Base-by-base conservation (phyloP, 2,329 filamentous ascomycete genomes). In the Aspergillus awamori region DNA sequence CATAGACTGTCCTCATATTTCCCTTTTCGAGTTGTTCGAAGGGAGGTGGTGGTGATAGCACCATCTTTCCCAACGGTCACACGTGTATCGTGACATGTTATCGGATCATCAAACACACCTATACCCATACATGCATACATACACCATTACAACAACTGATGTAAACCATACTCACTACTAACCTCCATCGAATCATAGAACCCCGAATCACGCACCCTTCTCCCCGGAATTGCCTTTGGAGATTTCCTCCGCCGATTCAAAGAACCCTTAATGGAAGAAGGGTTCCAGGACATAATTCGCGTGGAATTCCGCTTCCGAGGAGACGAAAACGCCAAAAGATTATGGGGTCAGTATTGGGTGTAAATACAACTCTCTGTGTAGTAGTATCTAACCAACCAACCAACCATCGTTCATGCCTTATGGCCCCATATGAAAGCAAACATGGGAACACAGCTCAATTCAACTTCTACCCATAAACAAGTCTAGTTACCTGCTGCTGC, bases 221-320 rank as follows among this genome's bases (percentile, higher is more conserved):
- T 99, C 5, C 93, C 94, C 0, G 86, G 85, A 48, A 81, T 95
- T 64, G 94, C 95, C 0, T 98, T 97, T 74, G 87, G 83, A 24
- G 85, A 87, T 11, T 99, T 92, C 72, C 80, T 82, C 15, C 86
- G 87, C 8, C 85, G 91, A 57, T 95, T 91, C 77, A 87, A 87
- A 65, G 84, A 89, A 66, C 95, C 94, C 0, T 84, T 83, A 41
- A 62, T 84, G 1, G 83, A 85, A 11, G 95, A 99, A 77, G 94
- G 94, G 0, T 97, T 97, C 70, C 80, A 89, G 65, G 92, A 97
- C 67, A 86, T 99, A 38, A 81, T 86, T 1, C 85, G 87, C 58
- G 80, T 96, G 0, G 85, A 90, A 33, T 99, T 99, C 70, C 72
- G 82, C 73, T 94, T 95, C 72, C 80, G 85, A 45, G 92, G 92